Conservation (phyloP, 2,329 filamentous ascomycete species). For the Fonsecaea erecta region DNA sequence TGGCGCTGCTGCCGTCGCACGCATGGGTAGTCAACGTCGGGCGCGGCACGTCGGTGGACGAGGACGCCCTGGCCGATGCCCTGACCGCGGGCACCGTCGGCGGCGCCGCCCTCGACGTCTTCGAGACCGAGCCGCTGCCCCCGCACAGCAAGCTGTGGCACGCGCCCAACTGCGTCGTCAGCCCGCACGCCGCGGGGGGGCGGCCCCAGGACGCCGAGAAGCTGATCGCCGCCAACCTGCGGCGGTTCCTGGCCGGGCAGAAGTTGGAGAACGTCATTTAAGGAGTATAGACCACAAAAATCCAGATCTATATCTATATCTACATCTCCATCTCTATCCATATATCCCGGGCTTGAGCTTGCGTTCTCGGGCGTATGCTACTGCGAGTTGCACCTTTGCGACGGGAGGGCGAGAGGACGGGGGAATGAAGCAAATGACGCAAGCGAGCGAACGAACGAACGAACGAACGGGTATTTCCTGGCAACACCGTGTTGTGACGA, state of each 20-base stretch:
- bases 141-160: conserved; percentile 67
- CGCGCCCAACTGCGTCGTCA: conserved; percentile 27
- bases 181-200: conserved; percentile 39
- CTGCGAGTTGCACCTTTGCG: no score
- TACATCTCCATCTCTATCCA: no score
- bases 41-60: conserved; percentile 69
- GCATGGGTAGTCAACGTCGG: conserved; percentile 38
- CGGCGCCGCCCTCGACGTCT: conserved; percentile 73
- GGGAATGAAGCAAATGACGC: no score
- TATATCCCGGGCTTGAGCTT: no score
- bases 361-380: no score
- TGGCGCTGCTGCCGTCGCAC: conserved; percentile 61
- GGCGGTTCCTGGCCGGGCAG: conserved; percentile 64
- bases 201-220: conserved; percentile 64
- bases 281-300: no score
- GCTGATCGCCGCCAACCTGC: conserved; percentile 65
- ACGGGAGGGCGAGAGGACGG: no score
- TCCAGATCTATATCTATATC: no score
- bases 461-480: no score
- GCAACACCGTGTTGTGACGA: no score
- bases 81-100: conserved; percentile 63
- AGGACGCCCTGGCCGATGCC: conserved; percentile 63
- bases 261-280: conserved; percentile 61
- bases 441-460: no score
- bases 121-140: conserved; percentile 69